Conservation (phyloP, 106 monocot genomes). For the Posidonia australis region DNA sequence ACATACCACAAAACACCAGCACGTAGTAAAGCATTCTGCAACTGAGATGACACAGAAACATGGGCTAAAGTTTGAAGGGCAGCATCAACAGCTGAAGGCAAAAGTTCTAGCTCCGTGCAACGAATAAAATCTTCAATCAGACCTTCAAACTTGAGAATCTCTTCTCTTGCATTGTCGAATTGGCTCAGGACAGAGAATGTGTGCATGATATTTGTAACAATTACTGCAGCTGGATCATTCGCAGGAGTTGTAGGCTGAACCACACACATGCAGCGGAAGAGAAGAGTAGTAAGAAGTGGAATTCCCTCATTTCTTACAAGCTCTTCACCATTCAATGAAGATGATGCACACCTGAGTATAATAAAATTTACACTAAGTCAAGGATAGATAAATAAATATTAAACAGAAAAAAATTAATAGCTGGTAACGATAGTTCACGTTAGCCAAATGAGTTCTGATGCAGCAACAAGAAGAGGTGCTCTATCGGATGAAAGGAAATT, state of each 20-base stretch:
- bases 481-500: slow-evolving; percentile 99
- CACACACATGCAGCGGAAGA: slow-evolving; percentile 89
- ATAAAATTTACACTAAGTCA: slow-evolving; percentile 1
- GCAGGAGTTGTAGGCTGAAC: slow-evolving; percentile 92
- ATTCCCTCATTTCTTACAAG: slow-evolving; percentile 95
- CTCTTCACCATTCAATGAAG: slow-evolving; percentile 94
- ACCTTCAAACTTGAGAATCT: slow-evolving; percentile 89
- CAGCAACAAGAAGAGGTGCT: slow-evolving; percentile 76
- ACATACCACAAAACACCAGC: slow-evolving; percentile 90
- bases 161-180: slow-evolving; percentile 76
- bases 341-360: slow-evolving; percentile 71
- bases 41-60: slow-evolving; percentile 69
- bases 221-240: slow-evolving; percentile 77
- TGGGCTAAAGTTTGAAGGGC: slow-evolving; percentile 84
- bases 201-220: slow-evolving; percentile 88
- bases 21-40: slow-evolving; percentile 72
- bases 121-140: slow-evolving; percentile 89
- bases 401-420: background rate
- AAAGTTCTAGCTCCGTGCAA: slow-evolving; percentile 77
- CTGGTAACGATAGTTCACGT: slow-evolving; percentile 40
- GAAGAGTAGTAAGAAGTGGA: slow-evolving; percentile 77
- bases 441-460: slow-evolving; percentile 94
- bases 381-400: background rate
- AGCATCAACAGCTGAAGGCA: slow-evolving; percentile 85
- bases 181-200: slow-evolving; percentile 89